Base-by-base conservation (phyloP, 257 asterid species). In the Scutellaria barbata region DNA sequence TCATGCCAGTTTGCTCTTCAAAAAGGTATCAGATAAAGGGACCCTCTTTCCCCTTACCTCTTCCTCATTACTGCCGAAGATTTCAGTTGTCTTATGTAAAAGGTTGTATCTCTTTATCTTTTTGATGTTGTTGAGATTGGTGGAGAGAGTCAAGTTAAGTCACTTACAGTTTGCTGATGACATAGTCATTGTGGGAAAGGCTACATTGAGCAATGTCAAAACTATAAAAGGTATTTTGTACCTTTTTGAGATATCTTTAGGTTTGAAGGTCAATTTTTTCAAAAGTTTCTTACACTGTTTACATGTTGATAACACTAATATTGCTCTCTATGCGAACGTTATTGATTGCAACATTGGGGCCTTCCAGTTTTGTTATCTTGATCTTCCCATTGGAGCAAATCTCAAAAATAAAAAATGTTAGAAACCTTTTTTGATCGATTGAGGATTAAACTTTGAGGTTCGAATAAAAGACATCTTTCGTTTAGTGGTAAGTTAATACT, bases 91-190 rank as follows among this genome's bases (percentile, higher is more conserved):
- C 4, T 56, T 2, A 56, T 11, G 17, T 7, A 25, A 5, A 11
- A 5, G 5, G 63, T 3, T 0, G 10, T 2, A 0, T 1, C 0
- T 0, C 5, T 6, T 1, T 1, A 30, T 0, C 8, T 56, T 0
- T 10, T 55, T 4, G 8, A 55, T n/a, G 16, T n/a, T 5, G 39
- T 5, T 4, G 14, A 22, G 7, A 39, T 55, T 22, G 62, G 40
- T 0, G 0, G 10, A 0, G 62, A 22, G 0, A 22, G 16, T 25
- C 1, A 4, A 4, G 9, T 7, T 51, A 1, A n/a, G 14, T 7
- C n/a, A n/a, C n/a, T n/a, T n/a, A n/a, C n/a, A n/a, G n/a, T 22
- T 7, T 1, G 16, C 62, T 1, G 62, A 55, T 2, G 62, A 55
- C 7, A 22, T 8, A 18, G 6, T 51, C 4, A 3, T 51, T 4